A percentile compares a stretch with the other conserved stretches of the same genome.
These are phyloP conservation scores for Dactylellina haptotyla DNA, from an alignment of 2,329 filamentous ascomycete genomes.

Conservation along the genomic window DNA sequence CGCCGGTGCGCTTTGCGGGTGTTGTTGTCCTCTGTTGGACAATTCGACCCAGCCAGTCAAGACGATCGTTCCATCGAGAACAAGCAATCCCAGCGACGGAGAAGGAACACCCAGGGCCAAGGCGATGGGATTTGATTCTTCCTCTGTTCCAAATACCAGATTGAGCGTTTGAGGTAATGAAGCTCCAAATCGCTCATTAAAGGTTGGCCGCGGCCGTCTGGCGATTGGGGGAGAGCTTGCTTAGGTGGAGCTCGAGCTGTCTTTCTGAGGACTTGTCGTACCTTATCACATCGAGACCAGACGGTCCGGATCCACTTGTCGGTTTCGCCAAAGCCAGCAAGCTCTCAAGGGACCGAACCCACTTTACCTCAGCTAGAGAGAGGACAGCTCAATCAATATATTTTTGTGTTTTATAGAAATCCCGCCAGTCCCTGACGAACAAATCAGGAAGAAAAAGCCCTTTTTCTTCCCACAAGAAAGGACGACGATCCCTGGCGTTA, in stretches of 20 bases:
- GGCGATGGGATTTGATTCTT: conserved; percentile 39
- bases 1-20: conserved; percentile 19
- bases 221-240: conserved; percentile 7
- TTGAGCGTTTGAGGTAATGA: conserved; percentile 34
- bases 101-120: conserved; percentile 42
- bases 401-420: conserved; percentile 37
- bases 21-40: conserved; percentile 54
- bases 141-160: conserved; percentile 44
- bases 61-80: conserved; percentile 28
- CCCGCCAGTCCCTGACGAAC: conserved; percentile 48
- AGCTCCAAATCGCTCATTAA: conserved; percentile 18
- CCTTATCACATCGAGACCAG: conserved; percentile 29
- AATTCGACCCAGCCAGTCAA: conserved; percentile 37
- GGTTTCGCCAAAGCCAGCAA: conserved; percentile 30
- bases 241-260: conserved; percentile 6
- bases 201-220: not conserved
- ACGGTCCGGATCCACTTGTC: conserved; percentile 45
- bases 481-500: conserved; percentile 44
- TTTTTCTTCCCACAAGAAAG: not conserved
- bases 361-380: not conserved
- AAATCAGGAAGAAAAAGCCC: conserved; percentile 2
- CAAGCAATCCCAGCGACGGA: conserved; percentile 38
- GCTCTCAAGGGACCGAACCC: not conserved
- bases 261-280: conserved; percentile 22
- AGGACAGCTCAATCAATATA: conserved; percentile 36